Evolutionary conservation across 306 rosid genomes (phyloP).

Genomic region (Gastrolobium villosum): DNA sequence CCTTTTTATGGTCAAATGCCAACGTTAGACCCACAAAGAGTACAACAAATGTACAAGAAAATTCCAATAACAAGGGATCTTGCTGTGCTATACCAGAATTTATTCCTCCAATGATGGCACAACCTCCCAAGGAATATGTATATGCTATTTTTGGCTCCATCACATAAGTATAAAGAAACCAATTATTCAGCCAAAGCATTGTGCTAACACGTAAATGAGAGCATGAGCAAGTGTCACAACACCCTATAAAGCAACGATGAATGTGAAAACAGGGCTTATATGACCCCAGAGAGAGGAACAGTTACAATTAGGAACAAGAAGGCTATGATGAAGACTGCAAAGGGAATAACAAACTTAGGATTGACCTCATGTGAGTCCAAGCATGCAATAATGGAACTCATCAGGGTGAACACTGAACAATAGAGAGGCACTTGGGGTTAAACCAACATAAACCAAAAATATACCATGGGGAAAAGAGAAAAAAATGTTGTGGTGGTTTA

Average conservation of each 20-base stretch:
- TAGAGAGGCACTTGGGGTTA: slow-evolving; percentile 55
- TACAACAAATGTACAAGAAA: slow-evolving; percentile 75
- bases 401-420: slow-evolving; percentile 67
- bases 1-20: slow-evolving; percentile 67
- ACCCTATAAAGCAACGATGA: slow-evolving; percentile 58
- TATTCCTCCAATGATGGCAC: slow-evolving; percentile 51
- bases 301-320: slow-evolving; percentile 78
- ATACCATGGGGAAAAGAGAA: no score
- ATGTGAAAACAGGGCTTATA: slow-evolving; percentile 74
- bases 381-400: slow-evolving; percentile 68
- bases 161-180: slow-evolving; percentile 66
- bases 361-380: slow-evolving; percentile 61
- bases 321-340: slow-evolving; percentile 69
- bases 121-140: slow-evolving; percentile 72
- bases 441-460: no score
- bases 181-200: slow-evolving; percentile 69
- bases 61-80: slow-evolving; percentile 65
- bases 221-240: slow-evolving; percentile 49
- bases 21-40: slow-evolving; percentile 76
- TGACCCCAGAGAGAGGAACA: slow-evolving; percentile 83
- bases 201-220: slow-evolving; percentile 56
- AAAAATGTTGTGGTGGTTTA: no score
- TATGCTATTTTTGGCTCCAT: slow-evolving; percentile 52
- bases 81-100: slow-evolving; percentile 36
- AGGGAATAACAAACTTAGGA: slow-evolving; percentile 71